Base-by-base conservation (phyloP, 2,329 filamentous ascomycete species). In the Fusarium sp. region DNA sequence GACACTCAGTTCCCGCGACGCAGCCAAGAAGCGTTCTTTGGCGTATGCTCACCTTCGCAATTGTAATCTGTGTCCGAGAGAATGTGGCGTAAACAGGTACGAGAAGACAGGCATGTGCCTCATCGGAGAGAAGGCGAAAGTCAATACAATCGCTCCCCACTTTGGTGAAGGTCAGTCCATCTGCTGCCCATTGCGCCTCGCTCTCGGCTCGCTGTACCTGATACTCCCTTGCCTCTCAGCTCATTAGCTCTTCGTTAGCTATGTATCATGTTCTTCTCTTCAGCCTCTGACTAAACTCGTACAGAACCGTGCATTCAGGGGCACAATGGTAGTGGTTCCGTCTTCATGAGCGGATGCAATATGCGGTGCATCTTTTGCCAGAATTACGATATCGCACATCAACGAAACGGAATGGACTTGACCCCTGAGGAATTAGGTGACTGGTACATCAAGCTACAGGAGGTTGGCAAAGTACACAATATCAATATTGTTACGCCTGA, bases 401-500 rank as follows among this genome's bases (percentile, higher is more conserved):
- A 93, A 81, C 88, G 90, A n/a, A 94, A 94, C 51, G 94, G 94
- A 3, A 92, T 94, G 82, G 92, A 95, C 75, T 84, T 96, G 36
- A 93, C 91, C 0, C 93, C 93, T 1, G 93, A 95, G 80, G 89
- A 95, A 79, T 87, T 97, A 9, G 94, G 88, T 10, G 91, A 93
- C 60, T 96, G 94, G 94, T 95, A 92, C 82, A 77, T 96, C 65
- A 96, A 96, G 83, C 84, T 97, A 48, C 94, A 96, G 80, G 87
- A 93, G 34, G 88, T 94, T 6, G 94, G 93, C n/a, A 84, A 87
- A 14, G 93, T 94, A n/a, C 94, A 97, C 84, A 96, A 96, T 80
- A 95, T 97, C 86, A 96, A 97, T 81, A 89, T 96, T 28, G 89
- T 97, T 66, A 97, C 94, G 0, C 94, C 94, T 0, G 94, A 97